phyloP scores from a whole-genome alignment of 441 rosid genomes.

The Pelargonium citronellum region DNA sequence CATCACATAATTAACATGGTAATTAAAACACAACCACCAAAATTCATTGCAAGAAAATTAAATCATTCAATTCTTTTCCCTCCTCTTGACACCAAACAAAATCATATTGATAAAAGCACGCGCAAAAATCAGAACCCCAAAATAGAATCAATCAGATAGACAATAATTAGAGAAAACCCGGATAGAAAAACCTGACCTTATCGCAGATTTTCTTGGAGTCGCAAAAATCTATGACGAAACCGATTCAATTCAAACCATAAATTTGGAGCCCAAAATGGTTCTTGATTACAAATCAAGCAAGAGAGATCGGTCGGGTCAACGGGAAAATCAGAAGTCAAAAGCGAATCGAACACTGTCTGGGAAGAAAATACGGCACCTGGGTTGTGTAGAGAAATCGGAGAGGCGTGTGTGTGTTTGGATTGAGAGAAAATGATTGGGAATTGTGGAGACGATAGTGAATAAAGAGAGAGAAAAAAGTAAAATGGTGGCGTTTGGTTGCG shows the following conservation, averaged over 20 bases:
- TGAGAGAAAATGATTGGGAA: too few species aligned
- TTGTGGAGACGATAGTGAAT: background rate
- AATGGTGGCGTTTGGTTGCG: background rate
- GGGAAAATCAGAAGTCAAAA: background rate
- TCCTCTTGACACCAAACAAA: constrained; percentile 11
- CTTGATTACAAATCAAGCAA: background rate
- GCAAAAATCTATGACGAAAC: background rate
- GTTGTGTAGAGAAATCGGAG: background rate
- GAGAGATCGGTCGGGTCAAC: background rate
- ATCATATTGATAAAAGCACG: constrained; percentile 21
- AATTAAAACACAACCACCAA: background rate
- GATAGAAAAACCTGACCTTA: background rate
- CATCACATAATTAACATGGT: too few species aligned
- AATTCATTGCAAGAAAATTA: constrained; percentile 9
- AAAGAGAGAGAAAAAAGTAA: background rate
- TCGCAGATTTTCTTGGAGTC: background rate
- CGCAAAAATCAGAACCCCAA: constrained; percentile 24
- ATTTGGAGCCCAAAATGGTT: background rate
- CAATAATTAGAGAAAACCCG: background rate
- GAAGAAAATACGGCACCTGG: background rate
- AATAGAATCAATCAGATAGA: constrained; percentile 5
- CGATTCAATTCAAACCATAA: background rate
- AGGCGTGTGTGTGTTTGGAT: too few species aligned
- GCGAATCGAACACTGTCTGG: too few species aligned
- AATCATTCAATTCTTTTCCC: constrained; percentile 15